These are phyloP conservation scores for Botryosphaeria dothidea DNA, from an alignment of 2,329 filamentous ascomycete species.

Conservation along the genomic window DNA sequence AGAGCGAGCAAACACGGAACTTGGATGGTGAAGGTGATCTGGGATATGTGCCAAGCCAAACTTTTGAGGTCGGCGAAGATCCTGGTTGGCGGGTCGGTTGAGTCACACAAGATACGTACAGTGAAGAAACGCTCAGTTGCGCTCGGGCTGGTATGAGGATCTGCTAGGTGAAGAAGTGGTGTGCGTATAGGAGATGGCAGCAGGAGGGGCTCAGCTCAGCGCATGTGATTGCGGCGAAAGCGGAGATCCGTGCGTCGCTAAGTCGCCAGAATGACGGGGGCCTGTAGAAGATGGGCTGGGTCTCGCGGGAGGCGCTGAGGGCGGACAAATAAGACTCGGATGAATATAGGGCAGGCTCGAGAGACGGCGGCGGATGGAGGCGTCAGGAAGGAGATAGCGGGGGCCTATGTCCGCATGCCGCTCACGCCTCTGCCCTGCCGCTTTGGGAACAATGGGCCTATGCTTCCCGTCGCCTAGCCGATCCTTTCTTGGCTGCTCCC, in stretches of 20 bases:
- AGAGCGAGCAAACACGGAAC: no score
- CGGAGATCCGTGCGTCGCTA: neutral
- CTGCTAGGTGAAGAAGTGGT: neutral
- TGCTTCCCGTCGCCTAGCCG: constrained; percentile 5
- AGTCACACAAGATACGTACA: neutral
- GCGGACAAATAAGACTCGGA: neutral
- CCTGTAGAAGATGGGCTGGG: neutral
- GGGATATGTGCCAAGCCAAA: neutral
- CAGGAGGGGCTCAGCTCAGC: neutral
- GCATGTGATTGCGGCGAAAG: neutral
- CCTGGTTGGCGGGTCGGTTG: neutral
- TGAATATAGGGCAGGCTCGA: neutral
- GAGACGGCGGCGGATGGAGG: neutral
- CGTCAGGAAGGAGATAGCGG: constrained; percentile 16
- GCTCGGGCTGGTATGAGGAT: neutral
- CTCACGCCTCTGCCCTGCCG: neutral
- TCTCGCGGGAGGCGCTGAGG: neutral
- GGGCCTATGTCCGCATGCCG: neutral
- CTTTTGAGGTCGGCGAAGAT: neutral
- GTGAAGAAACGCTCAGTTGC: neutral
- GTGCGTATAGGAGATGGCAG: neutral
- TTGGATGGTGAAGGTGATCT: neutral
- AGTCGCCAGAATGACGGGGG: neutral
- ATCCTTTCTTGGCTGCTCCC: constrained; percentile 2
- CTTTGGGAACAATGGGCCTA: neutral